Evolutionary conservation across 148 eudicot species (phyloP).

Genomic region (Chenopodium formosanum): DNA sequence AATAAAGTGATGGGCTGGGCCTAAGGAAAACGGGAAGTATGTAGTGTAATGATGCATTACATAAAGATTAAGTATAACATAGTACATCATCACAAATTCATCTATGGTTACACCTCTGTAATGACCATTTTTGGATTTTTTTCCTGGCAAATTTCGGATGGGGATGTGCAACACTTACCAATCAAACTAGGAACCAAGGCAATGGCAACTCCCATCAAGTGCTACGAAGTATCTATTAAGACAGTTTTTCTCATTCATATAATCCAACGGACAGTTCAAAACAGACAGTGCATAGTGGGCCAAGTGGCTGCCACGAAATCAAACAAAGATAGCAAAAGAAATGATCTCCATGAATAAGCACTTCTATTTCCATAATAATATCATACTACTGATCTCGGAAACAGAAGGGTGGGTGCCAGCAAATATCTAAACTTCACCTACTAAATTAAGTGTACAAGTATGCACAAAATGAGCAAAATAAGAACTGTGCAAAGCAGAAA

Average conservation of each 20-base stretch:
- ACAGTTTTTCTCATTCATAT: neutral
- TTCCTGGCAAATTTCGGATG: too few relatives aligned
- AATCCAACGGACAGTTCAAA: neutral
- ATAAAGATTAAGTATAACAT: too few relatives aligned
- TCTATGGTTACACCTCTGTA: too few relatives aligned
- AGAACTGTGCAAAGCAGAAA: slow-evolving; percentile 17
- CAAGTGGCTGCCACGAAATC: neutral
- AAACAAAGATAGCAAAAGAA: neutral
- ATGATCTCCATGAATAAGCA: neutral
- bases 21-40: too few relatives aligned
- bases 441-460: slow-evolving; percentile 18
- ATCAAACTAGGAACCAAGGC: too few relatives aligned
- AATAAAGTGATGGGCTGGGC: too few relatives aligned
- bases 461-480: slow-evolving; percentile 25
- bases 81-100: too few relatives aligned
- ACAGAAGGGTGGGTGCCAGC: neutral
- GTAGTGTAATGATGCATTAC: too few relatives aligned
- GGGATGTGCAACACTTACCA: too few relatives aligned
- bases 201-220: neutral
- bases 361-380: slow-evolving; percentile 12
- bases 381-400: neutral
- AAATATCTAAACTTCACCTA: neutral
- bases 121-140: too few relatives aligned
- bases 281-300: neutral
- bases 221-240: neutral